These are phyloP conservation scores for Allantophomopsis lycopodina DNA, from an alignment of 2,329 filamentous ascomycete species.

Conservation along the genomic window DNA sequence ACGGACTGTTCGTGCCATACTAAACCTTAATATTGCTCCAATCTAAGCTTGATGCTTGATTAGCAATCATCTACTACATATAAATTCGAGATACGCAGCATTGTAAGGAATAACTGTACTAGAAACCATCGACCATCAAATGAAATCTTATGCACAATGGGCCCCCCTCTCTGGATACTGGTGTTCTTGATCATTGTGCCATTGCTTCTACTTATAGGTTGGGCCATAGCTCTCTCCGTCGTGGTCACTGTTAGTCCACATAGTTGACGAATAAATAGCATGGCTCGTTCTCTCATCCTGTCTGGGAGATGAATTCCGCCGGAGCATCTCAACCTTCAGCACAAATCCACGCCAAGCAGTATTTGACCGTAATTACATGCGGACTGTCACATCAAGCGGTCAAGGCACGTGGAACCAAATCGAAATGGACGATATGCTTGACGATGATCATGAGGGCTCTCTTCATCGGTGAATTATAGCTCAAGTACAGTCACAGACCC, in stretches of 20 bases:
- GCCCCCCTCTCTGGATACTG: not conserved
- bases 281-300: constrained; percentile 21
- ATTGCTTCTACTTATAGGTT: not conserved
- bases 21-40: too few relatives aligned
- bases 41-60: too few relatives aligned
- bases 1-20: too few relatives aligned
- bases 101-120: too few relatives aligned
- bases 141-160: too few relatives aligned
- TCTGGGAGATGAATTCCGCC: constrained; percentile 16
- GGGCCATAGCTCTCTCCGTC: not conserved
- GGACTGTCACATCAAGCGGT: constrained; percentile 15
- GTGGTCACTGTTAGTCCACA: not conserved
- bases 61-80: too few relatives aligned
- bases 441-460: constrained; percentile 14
- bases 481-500: not conserved
- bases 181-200: not conserved
- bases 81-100: too few relatives aligned
- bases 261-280: constrained; percentile 6
- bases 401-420: constrained; percentile 20
- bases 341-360: constrained; percentile 14
- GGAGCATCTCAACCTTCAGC: constrained; percentile 9
- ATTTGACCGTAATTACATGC: constrained; percentile 17
- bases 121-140: too few relatives aligned
- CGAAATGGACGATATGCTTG: constrained; percentile 19
- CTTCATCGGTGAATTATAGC: constrained; percentile 5